These are phyloP conservation scores for Fusarium coffeatum DNA, from an alignment of 2,329 filamentous ascomycete genomes.

Conservation along the genomic window DNA sequence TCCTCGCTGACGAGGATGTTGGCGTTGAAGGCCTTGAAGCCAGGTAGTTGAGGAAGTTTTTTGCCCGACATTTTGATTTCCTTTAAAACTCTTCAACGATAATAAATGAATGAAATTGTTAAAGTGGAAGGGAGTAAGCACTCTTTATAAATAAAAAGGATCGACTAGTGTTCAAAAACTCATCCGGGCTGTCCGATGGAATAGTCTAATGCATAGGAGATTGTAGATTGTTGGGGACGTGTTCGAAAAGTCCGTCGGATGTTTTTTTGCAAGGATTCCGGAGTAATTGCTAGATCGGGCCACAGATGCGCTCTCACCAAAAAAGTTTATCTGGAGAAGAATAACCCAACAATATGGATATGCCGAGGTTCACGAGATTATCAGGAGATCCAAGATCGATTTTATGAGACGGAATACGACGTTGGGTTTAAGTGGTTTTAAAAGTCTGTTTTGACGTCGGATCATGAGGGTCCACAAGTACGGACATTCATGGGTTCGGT, in stretches of 20 bases:
- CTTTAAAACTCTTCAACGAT: no score
- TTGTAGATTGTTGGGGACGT: background rate
- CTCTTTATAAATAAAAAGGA: background rate
- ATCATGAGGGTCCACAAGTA: background rate
- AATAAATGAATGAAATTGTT: no score
- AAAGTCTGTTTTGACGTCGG: background rate
- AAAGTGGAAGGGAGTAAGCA: background rate
- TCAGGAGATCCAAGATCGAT: background rate
- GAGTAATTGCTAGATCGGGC: background rate
- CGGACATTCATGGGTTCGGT: no score
- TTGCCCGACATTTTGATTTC: constrained; percentile 31
- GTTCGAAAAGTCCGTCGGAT: constrained; percentile 1
- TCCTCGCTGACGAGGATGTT: constrained; percentile 60
- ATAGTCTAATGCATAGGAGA: background rate
- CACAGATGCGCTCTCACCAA: background rate
- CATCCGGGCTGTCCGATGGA: background rate
- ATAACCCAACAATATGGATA: background rate
- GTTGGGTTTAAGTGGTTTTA: background rate
- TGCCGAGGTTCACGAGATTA: background rate
- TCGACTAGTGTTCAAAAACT: background rate
- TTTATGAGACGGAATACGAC: background rate
- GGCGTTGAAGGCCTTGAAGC: constrained; percentile 60
- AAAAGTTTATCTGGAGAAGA: background rate
- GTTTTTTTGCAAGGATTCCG: background rate
- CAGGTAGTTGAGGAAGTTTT: constrained; percentile 43